These are phyloP conservation scores for Acanthamoeba rhysodes DNA, from an alignment of 208 protist genomes.

Conservation along the genomic window DNA sequence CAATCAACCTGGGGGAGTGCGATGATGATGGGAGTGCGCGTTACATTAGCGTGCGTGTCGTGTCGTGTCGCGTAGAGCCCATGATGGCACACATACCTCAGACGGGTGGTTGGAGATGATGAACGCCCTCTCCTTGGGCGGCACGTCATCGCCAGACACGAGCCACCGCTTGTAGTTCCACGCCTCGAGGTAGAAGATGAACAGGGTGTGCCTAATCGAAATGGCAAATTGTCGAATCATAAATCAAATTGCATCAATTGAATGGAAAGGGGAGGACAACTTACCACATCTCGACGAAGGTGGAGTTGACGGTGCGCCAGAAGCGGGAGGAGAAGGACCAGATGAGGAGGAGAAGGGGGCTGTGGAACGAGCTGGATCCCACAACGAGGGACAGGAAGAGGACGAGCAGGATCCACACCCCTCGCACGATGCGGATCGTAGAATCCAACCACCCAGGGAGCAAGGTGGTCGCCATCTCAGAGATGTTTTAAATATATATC, in stretches of 20 bases:
- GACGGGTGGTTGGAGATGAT: conserved; percentile 75
- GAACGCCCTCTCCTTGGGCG: conserved; percentile 69
- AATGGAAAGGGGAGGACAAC: background rate
- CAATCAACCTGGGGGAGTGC: conserved; percentile 33
- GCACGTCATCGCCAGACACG: conserved; percentile 52
- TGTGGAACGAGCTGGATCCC: conserved; percentile 19
- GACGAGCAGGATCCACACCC: conserved; percentile 25
- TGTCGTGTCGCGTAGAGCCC: background rate
- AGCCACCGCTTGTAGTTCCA: conserved; percentile 69
- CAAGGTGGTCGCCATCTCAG: background rate
- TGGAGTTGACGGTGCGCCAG: conserved; percentile 52
- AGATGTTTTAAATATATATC: background rate
- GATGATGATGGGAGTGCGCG: background rate
- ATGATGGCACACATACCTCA: conserved; percentile 18
- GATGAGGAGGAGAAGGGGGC: background rate
- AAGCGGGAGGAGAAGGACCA: conserved; percentile 38
- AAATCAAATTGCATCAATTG: background rate
- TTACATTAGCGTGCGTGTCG: background rate
- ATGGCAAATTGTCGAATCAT: background rate
- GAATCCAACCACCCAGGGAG: conserved; percentile 2
- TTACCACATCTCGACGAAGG: conserved; percentile 71
- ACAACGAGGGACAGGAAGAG: conserved; percentile 52
- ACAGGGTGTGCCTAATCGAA: conserved; percentile 25
- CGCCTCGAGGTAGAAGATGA: conserved; percentile 71
- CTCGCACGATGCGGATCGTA: background rate